phyloP scores from a whole-genome alignment of 1,284 basidiomycete species.

The Boletellus dicymbophilus region DNA sequence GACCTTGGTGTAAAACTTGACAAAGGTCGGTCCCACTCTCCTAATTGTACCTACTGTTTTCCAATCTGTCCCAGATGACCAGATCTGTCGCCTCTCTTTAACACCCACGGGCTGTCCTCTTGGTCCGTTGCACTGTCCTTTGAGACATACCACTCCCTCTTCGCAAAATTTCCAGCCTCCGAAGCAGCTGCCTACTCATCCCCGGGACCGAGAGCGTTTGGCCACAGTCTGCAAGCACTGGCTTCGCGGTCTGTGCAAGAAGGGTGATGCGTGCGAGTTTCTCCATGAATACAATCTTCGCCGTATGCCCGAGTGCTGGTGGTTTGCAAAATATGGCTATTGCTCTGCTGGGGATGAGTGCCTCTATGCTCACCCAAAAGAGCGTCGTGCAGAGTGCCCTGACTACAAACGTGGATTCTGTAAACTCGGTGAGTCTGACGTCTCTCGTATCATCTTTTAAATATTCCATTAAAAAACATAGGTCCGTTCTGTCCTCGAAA shows the following conservation, averaged over 20 bases:
- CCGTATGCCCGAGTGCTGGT: conserved; percentile 99
- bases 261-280: conserved; percentile 98
- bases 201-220: conserved; percentile 82
- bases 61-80: conserved; percentile 64
- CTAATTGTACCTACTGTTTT: background rate
- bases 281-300: conserved; percentile 98
- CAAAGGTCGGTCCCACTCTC: conserved; percentile 59
- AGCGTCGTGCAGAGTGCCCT: conserved; percentile 91
- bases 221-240: conserved; percentile 99
- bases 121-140: conserved; percentile 84
- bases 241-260: conserved; percentile 98
- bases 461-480: conserved; percentile 30
- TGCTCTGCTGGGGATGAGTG: conserved; percentile 99
- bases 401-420: conserved; percentile 98
- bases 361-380: conserved; percentile 97
- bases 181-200: conserved; percentile 78
- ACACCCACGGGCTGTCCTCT: conserved; percentile 85
- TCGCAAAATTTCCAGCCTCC: conserved; percentile 86
- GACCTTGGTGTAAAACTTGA: conserved; percentile 90
- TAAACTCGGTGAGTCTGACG: conserved; percentile 68
- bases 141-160: conserved; percentile 88
- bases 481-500: conserved; percentile 91
- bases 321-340: conserved; percentile 98
- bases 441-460: background rate
- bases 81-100: conserved; percentile 86